Conservation (phyloP, 179 eudicot genomes). For the Beta lomatogona region DNA sequence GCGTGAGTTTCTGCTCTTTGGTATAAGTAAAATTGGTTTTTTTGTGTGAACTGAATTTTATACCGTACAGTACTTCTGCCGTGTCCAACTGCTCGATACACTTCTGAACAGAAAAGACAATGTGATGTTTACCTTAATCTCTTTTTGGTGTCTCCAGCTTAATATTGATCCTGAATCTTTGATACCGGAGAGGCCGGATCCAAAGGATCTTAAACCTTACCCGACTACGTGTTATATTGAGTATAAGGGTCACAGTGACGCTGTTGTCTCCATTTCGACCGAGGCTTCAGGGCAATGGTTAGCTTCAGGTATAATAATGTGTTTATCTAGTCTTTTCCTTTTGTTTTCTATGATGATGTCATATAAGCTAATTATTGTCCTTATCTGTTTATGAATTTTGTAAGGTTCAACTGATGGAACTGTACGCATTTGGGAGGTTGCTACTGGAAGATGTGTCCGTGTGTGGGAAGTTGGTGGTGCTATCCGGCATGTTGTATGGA, state of each 20-base stretch:
- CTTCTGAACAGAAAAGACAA: conserved; percentile 1
- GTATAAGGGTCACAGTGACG: conserved; percentile 86
- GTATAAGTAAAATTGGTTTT: conserved; percentile 1
- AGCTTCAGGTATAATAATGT: conserved; percentile 75
- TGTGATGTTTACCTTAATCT: conserved; percentile 4
- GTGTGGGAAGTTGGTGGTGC: conserved; percentile 77
- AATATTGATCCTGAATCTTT: conserved; percentile 89
- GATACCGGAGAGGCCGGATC: conserved; percentile 82
- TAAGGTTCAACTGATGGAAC: conserved; percentile 92
- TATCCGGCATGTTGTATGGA: conserved; percentile 82
- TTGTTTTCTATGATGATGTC: background rate
- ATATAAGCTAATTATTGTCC: conserved; percentile 2
- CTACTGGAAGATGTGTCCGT: conserved; percentile 84
- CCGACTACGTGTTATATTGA: conserved; percentile 83
- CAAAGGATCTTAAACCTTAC: conserved; percentile 85
- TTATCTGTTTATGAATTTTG: conserved; percentile 2
- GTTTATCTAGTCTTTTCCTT: background rate
- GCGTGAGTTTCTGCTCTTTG: conserved; percentile 56
- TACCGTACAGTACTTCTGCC: background rate
- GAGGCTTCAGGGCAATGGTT: conserved; percentile 92
- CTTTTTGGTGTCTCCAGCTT: conserved; percentile 47
- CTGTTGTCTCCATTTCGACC: conserved; percentile 78
- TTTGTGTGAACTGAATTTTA: background rate
- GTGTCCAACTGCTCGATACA: background rate
- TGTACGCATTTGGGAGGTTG: conserved; percentile 92